Base-by-base conservation (phyloP, 805 yeast genomes). In the Candida ortonii region DNA sequence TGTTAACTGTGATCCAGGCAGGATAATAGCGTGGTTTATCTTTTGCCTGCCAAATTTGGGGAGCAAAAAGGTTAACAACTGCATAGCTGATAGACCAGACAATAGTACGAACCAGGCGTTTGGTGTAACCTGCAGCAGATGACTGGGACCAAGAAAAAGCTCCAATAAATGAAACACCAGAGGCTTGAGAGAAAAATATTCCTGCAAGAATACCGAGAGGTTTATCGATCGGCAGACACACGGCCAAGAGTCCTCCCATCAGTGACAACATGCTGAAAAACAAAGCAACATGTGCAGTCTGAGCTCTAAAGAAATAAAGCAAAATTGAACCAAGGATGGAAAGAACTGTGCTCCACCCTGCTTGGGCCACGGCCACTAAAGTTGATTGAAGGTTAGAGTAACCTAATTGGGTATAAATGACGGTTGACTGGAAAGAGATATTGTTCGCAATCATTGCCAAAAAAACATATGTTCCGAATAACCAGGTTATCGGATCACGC, bases 1-100 rank as follows among this genome's bases (percentile, higher is more conserved):
- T 74, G 31, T 74, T 71, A 46, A 73, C 79, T 10, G 72, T 75
- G 36, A 69, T 59, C 80, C 80, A 68, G 7, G 75, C 71, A 4
- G 70, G 65, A 16, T 50, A 35, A 41, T 64, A 70, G 40, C 72
- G 55, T 30, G 80, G 79, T 5, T 65, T 62, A 43, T 70, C 71
- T 13, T 44, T 55, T 7, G 43, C 59, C 48, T 63, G 61, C 78
- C 79, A 76, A 25, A 75, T 45, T 49, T 74, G 80, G 3, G 80
- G 78, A 4, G 77, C 67, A 23, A 73, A 66, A 20, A 75, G 62
- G 43, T 76, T 75, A 10, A 73, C 62, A 33, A 74, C 43, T 34
- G 71, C 59, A 35, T 68, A 73, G 14, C 62, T 63, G 13, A 64
- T 53, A 71, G 73, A 64, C 16, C 65, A 53, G 38, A 71, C 45